Conservation (phyloP, 768 basidiomycete species). For the Leucocoprinus leucothites region DNA sequence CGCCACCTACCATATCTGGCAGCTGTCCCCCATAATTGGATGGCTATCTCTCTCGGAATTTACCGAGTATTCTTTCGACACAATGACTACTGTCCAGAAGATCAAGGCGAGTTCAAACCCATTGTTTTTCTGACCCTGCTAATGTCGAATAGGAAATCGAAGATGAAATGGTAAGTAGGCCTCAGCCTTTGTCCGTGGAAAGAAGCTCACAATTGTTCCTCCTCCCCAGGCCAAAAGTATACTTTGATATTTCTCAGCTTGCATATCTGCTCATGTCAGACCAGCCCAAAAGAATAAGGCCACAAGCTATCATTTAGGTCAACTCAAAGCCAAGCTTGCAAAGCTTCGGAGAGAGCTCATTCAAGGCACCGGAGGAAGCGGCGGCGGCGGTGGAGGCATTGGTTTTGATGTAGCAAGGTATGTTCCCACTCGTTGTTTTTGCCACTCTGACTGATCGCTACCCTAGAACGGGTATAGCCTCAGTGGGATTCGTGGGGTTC, state of each 20-base stretch:
- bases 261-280: constrained; percentile 16
- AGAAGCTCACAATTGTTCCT: background rate
- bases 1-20: constrained; percentile 13
- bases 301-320: constrained; percentile 93
- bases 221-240: constrained; percentile 71
- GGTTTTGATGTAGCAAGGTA: constrained; percentile 95
- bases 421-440: constrained; percentile 7
- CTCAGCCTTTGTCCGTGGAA: background rate
- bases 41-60: constrained; percentile 28
- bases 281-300: constrained; percentile 96
- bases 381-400: constrained; percentile 84
- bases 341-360: constrained; percentile 96
- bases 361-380: constrained; percentile 64
- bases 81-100: constrained; percentile 90
- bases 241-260: constrained; percentile 20
- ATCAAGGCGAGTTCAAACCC: constrained; percentile 56
- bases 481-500: constrained; percentile 90
- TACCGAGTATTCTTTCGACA: constrained; percentile 32
- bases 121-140: constrained; percentile 22
- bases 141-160: constrained; percentile 69
- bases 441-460: constrained; percentile 1
- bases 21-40: background rate
- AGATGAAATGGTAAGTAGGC: constrained; percentile 85
- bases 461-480: constrained; percentile 87
- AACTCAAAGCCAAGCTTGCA: constrained; percentile 97